A percentile compares a stretch with the other conserved stretches of the same genome.
phyloP scores from a whole-genome alignment of 495 filamentous ascomycete species.

The Collariella sp. region DNA sequence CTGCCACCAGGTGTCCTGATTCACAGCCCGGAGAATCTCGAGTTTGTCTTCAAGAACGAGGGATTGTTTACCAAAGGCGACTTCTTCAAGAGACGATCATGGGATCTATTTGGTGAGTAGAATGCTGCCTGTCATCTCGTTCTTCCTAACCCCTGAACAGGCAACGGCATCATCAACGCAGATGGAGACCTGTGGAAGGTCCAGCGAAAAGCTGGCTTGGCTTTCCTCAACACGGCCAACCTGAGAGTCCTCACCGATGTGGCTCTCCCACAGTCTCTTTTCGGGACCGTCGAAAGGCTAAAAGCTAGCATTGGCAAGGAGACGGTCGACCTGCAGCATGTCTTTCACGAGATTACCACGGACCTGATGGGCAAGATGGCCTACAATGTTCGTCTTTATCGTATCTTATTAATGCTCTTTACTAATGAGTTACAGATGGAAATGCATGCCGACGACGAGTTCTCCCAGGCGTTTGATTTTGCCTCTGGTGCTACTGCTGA shows the following conservation, averaged over 20 bases:
- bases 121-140: background rate
- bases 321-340: conserved; percentile 43
- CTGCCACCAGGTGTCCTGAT: conserved; percentile 51
- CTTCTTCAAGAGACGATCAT: conserved; percentile 48
- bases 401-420: conserved; percentile 5
- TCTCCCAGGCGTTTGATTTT: conserved; percentile 48
- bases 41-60: conserved; percentile 52
- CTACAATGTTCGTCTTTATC: conserved; percentile 36
- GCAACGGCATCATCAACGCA: conserved; percentile 55
- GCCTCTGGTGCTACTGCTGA: conserved; percentile 50
- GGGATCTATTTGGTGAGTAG: conserved; percentile 49
- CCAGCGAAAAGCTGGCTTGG: conserved; percentile 50
- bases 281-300: conserved; percentile 32
- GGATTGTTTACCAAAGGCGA: conserved; percentile 49
- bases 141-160: conserved; percentile 16
- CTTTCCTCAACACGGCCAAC: conserved; percentile 50
- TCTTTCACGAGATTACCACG: conserved; percentile 53
- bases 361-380: conserved; percentile 54
- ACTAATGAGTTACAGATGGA: conserved; percentile 46
- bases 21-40: conserved; percentile 49
- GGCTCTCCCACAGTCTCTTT: conserved; percentile 44
- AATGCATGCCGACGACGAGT: conserved; percentile 49
- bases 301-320: conserved; percentile 11
- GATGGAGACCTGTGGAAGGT: conserved; percentile 53
- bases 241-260: conserved; percentile 48